Base-by-base conservation (phyloP, 441 rosid genomes). In the Croton setiger region DNA sequence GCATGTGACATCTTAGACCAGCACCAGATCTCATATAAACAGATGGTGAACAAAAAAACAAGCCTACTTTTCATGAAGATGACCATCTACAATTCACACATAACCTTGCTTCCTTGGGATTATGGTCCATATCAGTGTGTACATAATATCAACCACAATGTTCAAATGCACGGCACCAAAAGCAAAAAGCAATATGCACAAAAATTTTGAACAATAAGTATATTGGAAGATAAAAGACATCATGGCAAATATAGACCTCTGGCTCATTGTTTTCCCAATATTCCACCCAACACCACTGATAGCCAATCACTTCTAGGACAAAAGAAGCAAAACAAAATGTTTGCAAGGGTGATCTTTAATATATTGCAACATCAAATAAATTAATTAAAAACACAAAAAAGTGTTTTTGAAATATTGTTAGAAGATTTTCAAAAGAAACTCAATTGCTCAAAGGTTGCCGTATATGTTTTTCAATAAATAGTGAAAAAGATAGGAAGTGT, bases 281-380 rank as follows among this genome's bases (percentile, higher is more conserved):
- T 54, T 54, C 51, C 57, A 48, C 66, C 35, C 36, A 33, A 59
- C 21, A 59, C 45, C 20, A 59, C 57, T 60, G 23, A 49, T 20
- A 45, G 10, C n/a, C 72, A 31, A 21, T 56, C 70, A 67, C 37
- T 48, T 39, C 48, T 36, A 36, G 0, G 59, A 48, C 15, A 60
- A 48, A 48, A 21, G 13, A 69, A 48, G 2, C 58, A 41, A 41
- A 43, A 52, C 39, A 35, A 45, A 5, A 27, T 45, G 15, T 20
- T 43, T 43, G 55, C 74, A 35, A 33, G 39, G 7, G 13, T 7
- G 61, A 39, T 54, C 20, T 53, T 52, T 18, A 18, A 61, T 52
- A 43, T 41, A 37, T 63, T n/a, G 45, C 37, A 56, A 14, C 52
- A 33, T 20, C 56, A 58, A 56, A 63, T 14, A 21, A 49, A 45